phyloP scores from a whole-genome alignment of 1,284 basidiomycete species.

The Microbotryum lychnidis-dioicae region DNA sequence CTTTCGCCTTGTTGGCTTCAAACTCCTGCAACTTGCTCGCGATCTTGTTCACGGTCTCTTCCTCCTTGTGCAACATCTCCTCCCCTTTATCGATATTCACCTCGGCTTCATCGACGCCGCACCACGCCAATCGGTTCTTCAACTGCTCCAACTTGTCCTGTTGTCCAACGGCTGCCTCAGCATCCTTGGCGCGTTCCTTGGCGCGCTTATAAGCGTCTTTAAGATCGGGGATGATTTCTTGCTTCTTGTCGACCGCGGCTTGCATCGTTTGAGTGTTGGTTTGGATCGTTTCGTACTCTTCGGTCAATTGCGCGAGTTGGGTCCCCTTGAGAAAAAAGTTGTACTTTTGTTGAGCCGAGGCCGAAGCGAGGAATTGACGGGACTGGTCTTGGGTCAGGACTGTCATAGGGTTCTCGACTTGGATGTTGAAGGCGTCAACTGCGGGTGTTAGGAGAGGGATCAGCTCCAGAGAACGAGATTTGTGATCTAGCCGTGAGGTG shows the following conservation, averaged over 20 bases:
- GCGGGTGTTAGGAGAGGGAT: neutral
- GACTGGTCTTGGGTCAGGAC: conserved; percentile 47
- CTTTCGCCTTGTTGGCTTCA: neutral
- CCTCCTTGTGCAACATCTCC: conserved; percentile 12
- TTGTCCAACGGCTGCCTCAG: conserved; percentile 62
- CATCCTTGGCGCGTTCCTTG: conserved; percentile 57
- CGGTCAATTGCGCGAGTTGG: conserved; percentile 74
- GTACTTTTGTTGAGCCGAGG: conserved; percentile 81
- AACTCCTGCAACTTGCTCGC: conserved; percentile 42
- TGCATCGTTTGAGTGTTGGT: conserved; percentile 51
- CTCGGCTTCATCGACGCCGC: conserved; percentile 59
- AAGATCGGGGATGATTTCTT: conserved; percentile 65
- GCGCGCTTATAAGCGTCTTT: conserved; percentile 55
- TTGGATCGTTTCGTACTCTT: conserved; percentile 72
- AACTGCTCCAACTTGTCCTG: conserved; percentile 59
- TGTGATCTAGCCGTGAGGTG: neutral
- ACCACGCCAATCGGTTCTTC: conserved; percentile 80
- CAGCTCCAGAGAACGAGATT: no score
- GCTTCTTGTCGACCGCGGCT: conserved; percentile 38
- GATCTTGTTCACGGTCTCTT: conserved; percentile 42
- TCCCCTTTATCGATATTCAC: conserved; percentile 41
- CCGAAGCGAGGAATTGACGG: conserved; percentile 78
- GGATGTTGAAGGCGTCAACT: conserved; percentile 79
- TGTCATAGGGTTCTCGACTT: conserved; percentile 54
- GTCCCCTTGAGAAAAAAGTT: conserved; percentile 92